Conservation (phyloP, 2,329 filamentous ascomycete genomes). For the Fusarium fujikuroi region DNA sequence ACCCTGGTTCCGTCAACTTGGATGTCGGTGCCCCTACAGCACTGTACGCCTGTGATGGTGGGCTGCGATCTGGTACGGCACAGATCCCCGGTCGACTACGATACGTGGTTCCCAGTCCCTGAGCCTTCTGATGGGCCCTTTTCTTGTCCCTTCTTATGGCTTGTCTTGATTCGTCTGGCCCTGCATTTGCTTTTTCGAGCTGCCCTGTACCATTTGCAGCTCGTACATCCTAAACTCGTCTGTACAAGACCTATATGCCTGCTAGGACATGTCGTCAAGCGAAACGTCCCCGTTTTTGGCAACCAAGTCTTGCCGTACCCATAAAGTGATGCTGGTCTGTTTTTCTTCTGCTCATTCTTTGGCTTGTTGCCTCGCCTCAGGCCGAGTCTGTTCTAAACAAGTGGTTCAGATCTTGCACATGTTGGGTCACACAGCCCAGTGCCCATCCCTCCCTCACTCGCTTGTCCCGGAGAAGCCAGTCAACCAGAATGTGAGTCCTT, state of each 20-base stretch:
- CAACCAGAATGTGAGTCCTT: slow-evolving; percentile 32
- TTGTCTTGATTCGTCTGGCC: slow-evolving; percentile 34
- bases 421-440: slow-evolving; percentile 50
- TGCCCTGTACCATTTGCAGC: slow-evolving; percentile 24
- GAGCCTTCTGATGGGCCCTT: slow-evolving; percentile 22
- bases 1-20: slow-evolving; percentile 49
- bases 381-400: slow-evolving; percentile 50
- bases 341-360: slow-evolving; percentile 37
- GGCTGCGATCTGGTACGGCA: slow-evolving; percentile 41
- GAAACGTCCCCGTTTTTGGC: slow-evolving; percentile 28
- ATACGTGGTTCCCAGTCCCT: slow-evolving; percentile 32
- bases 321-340: slow-evolving; percentile 39
- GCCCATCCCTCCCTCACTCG: slow-evolving; percentile 47
- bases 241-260: slow-evolving; percentile 25
- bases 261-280: slow-evolving; percentile 36
- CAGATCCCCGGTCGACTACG: slow-evolving; percentile 33
- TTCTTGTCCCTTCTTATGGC: slow-evolving; percentile 28
- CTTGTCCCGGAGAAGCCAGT: slow-evolving; percentile 35
- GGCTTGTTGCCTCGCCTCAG: slow-evolving; percentile 47
- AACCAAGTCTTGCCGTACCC: slow-evolving; percentile 39
- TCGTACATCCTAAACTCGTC: slow-evolving; percentile 15
- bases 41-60: slow-evolving; percentile 31
- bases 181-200: slow-evolving; percentile 34
- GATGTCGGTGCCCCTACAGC: slow-evolving; percentile 43
- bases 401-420: slow-evolving; percentile 51